Evolutionary conservation across 805 yeast genomes (phyloP), one percentile per base, ranked within the genome.

Genomic region (Candida taoyuanica): DNA sequence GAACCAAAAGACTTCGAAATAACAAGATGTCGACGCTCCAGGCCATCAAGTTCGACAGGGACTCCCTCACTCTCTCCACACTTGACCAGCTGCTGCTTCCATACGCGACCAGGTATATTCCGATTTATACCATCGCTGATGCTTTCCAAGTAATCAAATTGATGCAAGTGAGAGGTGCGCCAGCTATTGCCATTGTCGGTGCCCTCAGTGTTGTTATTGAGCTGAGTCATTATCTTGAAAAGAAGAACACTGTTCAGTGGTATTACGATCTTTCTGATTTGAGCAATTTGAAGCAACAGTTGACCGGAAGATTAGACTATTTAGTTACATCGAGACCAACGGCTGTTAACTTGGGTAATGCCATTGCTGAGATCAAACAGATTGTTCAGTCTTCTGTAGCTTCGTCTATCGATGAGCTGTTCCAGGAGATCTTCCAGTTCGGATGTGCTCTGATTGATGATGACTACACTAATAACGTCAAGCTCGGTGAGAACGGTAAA

Each of bases 161-260:
- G 41, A 91, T 91, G 98, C 88, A 85, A 53, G 97, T 94, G 5
- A 73, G 98, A 58, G 98, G 98, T 27, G 98, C 98, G 0, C 98
- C 98, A 0, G 98, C 98, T 1, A 91, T 91, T 56, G 97, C 97
- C 45, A 85, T 91, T 41, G 97, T 91, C 3, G 98, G 96, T 5
- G 79, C 88, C 1, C 71, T 89, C 43, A 76, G 96, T 2, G 73
- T 91, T 3, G 81, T 85, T 2, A 78, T 84, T n/a, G 96, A 91
- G 48, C 61, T 76, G 3, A 63, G 62, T 39, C 52, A 55, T 52
- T 54, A 40, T 40, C 33, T 65, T 34, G 48, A 42, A 21, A 59
- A 57, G 2, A 44, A 53, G 4, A 59, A 53, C 29, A 34, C 42
- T 5, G 40, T 43, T 5, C 66, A 61, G 34, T 42, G 47, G 17